Conservation (phyloP, 352 stramenopile genomes). For the Pythium periplocum region DNA sequence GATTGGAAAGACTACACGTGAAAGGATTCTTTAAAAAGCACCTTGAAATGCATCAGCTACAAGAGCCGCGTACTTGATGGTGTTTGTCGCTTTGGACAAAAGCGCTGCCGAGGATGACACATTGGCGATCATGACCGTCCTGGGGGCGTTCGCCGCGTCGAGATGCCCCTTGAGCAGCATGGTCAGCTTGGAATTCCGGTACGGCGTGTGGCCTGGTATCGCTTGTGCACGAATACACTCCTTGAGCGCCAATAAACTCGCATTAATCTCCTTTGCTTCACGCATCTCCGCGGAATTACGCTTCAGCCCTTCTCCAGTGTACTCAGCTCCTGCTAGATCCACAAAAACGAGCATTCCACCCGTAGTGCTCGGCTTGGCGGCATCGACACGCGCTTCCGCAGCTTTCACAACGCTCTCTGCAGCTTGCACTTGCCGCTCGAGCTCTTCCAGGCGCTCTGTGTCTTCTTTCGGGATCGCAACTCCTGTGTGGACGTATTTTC, state of each 20-base stretch:
- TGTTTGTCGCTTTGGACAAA: slow-evolving; percentile 24
- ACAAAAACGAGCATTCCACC: slow-evolving; percentile 43
- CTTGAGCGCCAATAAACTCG: slow-evolving; percentile 44
- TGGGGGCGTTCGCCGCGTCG: slow-evolving; percentile 10
- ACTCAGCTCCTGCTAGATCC: slow-evolving; percentile 49
- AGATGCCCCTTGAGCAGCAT: slow-evolving; percentile 40
- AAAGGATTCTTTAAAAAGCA: too few relatives aligned
- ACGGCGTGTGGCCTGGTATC: slow-evolving; percentile 20
- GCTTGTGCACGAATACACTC: slow-evolving; percentile 36
- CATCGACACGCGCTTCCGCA: slow-evolving; percentile 13
- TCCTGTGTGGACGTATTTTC: slow-evolving; percentile 21
- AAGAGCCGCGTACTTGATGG: slow-evolving; percentile 37
- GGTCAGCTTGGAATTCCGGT: slow-evolving; percentile 40
- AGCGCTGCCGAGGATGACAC: slow-evolving; percentile 27
- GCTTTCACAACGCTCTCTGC: slow-evolving; percentile 17
- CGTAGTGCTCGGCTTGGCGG: slow-evolving; percentile 10
- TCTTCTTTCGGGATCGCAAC: slow-evolving; percentile 18
- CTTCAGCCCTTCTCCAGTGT: slow-evolving; percentile 34
- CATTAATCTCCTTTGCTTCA: slow-evolving; percentile 35
- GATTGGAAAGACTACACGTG: too few relatives aligned
- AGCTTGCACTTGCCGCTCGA: slow-evolving; percentile 17
- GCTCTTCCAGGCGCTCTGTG: slow-evolving; percentile 11
- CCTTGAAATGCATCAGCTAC: slow-evolving; percentile 34
- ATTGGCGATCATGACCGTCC: slow-evolving; percentile 42
- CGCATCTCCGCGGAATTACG: slow-evolving; percentile 19